Evolutionary conservation across 352 stramenopile genomes (phyloP).

Genomic region (Vaucheria bursata): DNA sequence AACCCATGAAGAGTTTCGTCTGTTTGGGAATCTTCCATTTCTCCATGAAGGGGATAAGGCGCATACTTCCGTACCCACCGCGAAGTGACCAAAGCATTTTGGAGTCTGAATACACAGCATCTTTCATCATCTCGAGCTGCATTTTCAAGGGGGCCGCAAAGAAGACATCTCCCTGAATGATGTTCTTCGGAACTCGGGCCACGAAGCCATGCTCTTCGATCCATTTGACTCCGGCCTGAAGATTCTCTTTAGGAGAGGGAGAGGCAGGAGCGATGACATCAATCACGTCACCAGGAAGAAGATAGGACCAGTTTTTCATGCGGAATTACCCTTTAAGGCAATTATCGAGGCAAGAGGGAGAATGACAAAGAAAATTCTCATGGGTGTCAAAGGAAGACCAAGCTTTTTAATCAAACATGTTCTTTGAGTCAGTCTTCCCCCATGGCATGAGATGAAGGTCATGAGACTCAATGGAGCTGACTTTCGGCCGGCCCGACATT

Average conservation of each 20-base stretch:
- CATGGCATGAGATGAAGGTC: no score
- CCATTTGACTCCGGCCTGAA: not conserved
- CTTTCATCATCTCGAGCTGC: not conserved
- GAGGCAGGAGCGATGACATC: not conserved
- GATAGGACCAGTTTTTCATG: no score
- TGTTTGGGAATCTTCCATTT: not conserved
- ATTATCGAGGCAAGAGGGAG: no score
- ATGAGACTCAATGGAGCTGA: no score
- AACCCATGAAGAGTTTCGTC: not conserved
- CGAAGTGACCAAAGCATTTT: not conserved
- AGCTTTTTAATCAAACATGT: no score
- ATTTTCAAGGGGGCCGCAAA: not conserved
- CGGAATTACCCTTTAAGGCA: no score
- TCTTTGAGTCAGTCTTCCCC: no score
- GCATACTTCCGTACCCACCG: not conserved
- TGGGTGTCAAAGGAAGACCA: no score
- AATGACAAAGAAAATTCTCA: no score
- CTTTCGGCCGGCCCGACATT: no score
- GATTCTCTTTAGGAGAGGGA: not conserved
- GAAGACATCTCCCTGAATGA: not conserved
- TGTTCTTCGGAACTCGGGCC: not conserved
- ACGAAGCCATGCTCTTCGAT: not conserved
- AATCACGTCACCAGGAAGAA: not conserved
- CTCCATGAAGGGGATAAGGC: not conserved
- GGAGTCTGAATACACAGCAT: not conserved